Conservation (phyloP, 805 yeast genomes). For the Kuraishia molischiana region DNA sequence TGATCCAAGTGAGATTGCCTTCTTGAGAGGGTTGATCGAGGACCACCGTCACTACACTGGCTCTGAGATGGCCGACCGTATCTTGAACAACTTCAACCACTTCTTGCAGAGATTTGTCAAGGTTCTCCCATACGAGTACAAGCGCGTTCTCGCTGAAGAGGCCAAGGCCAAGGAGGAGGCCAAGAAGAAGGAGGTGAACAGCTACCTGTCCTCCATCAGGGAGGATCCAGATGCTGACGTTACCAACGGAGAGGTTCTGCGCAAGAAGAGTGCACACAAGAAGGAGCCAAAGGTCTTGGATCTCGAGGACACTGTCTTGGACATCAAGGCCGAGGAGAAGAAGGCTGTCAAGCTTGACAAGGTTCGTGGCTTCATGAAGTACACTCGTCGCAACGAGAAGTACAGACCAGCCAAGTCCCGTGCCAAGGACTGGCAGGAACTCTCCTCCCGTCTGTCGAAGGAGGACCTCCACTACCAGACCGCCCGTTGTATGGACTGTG, state of each 20-base stretch:
- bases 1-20: conserved; percentile 91
- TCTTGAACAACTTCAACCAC: conserved; percentile 81
- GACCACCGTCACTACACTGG: conserved; percentile 94
- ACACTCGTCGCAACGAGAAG: conserved; percentile 79
- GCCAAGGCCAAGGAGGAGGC: conserved; percentile 54
- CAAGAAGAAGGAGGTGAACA: conserved; percentile 54
- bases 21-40: conserved; percentile 84
- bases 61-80: conserved; percentile 79
- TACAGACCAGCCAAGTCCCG: conserved; percentile 73
- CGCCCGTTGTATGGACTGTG: conserved; percentile 99
- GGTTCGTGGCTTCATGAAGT: conserved; percentile 87
- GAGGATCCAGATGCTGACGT: conserved; percentile 81
- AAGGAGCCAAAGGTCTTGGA: conserved; percentile 82
- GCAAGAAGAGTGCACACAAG: conserved; percentile 34
- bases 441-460: conserved; percentile 70
- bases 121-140: conserved; percentile 88
- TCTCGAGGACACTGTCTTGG: conserved; percentile 80
- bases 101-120: conserved; percentile 83
- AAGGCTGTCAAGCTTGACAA: conserved; percentile 64
- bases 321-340: conserved; percentile 54
- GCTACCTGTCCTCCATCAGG: conserved; percentile 58
- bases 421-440: conserved; percentile 86
- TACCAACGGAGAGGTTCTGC: conserved; percentile 78
- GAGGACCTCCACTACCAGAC: conserved; percentile 87
- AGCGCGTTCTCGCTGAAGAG: conserved; percentile 77